A percentile compares a stretch with the other conserved stretches of the same genome.
Conservation (phyloP, 2,329 filamentous ascomycete genomes). For the Colletotrichum camelliae region DNA sequence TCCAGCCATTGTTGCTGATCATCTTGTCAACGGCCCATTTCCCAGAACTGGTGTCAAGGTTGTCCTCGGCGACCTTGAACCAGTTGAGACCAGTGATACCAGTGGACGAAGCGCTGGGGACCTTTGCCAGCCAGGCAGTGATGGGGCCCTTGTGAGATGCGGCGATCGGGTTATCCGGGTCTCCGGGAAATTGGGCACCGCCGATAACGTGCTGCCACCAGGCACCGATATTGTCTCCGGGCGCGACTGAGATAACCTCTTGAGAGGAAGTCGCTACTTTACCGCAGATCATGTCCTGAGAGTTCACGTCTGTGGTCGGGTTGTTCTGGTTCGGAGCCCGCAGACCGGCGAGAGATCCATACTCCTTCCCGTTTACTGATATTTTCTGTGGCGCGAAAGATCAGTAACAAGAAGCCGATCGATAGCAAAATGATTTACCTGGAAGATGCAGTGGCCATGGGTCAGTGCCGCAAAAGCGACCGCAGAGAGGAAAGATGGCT, state of each 20-base stretch:
- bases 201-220: slow-evolving; percentile 61
- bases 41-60: slow-evolving; percentile 44
- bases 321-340: slow-evolving; percentile 45
- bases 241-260: slow-evolving; percentile 51
- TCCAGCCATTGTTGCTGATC: slow-evolving; percentile 48
- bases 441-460: slow-evolving; percentile 15
- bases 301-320: slow-evolving; percentile 55
- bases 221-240: slow-evolving; percentile 57
- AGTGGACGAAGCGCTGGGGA: slow-evolving; percentile 53
- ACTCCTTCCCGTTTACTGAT: slow-evolving; percentile 16
- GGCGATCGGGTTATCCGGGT: slow-evolving; percentile 60
- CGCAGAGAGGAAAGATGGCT: neutral
- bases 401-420: neutral
- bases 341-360: slow-evolving; percentile 18
- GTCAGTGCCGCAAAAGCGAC: neutral
- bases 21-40: slow-evolving; percentile 55
- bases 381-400: neutral
- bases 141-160: slow-evolving; percentile 60
- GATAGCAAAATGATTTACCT: neutral
- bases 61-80: slow-evolving; percentile 50
- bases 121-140: slow-evolving; percentile 58
- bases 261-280: slow-evolving; percentile 43
- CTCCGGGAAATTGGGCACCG: slow-evolving; percentile 53
- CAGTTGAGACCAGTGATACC: slow-evolving; percentile 37
- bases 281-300: slow-evolving; percentile 56